These are phyloP conservation scores for Ophiostoma tasmaniense DNA, from an alignment of 2,329 filamentous ascomycete species.

Conservation along the genomic window DNA sequence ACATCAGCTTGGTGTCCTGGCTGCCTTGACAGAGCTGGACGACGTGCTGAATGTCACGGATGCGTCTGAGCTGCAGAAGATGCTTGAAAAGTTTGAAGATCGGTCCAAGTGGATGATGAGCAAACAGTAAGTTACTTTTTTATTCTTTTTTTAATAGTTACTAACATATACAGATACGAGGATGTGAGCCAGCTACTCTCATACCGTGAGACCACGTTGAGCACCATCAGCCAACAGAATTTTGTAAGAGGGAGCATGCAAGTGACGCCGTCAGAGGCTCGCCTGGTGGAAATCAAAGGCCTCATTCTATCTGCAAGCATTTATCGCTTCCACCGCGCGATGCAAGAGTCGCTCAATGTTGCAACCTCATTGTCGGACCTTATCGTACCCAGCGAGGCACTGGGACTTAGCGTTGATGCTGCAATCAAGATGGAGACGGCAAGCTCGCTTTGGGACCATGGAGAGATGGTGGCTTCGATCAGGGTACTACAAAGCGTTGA, in stretches of 20 bases:
- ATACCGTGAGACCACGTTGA: slow-evolving; percentile 74
- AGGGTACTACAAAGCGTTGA: slow-evolving; percentile 73
- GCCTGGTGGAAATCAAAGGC: slow-evolving; percentile 66
- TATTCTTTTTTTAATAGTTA: background rate
- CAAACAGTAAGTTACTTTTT: slow-evolving; percentile 14
- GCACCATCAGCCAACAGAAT: slow-evolving; percentile 64
- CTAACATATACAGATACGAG: slow-evolving; percentile 39
- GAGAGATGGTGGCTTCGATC: slow-evolving; percentile 82
- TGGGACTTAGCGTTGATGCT: slow-evolving; percentile 70
- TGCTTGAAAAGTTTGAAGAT: slow-evolving; percentile 54
- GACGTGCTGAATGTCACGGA: slow-evolving; percentile 60
- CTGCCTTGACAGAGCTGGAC: slow-evolving; percentile 71
- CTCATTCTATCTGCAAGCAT: slow-evolving; percentile 67
- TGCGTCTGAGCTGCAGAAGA: slow-evolving; percentile 49
- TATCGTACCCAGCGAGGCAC: slow-evolving; percentile 55
- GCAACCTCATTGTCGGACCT: slow-evolving; percentile 77
- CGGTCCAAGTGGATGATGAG: slow-evolving; percentile 74
- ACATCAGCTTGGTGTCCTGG: slow-evolving; percentile 52
- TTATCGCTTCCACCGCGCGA: slow-evolving; percentile 68
- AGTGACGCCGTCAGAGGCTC: slow-evolving; percentile 54
- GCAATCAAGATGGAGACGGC: slow-evolving; percentile 75
- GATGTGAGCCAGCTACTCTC: slow-evolving; percentile 76
- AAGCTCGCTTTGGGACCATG: slow-evolving; percentile 87
- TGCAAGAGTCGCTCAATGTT: slow-evolving; percentile 79
- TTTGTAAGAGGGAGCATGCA: slow-evolving; percentile 52